Conservation (phyloP, 2,329 filamentous ascomycete species). For the Sclerotinia trifoliorum region DNA sequence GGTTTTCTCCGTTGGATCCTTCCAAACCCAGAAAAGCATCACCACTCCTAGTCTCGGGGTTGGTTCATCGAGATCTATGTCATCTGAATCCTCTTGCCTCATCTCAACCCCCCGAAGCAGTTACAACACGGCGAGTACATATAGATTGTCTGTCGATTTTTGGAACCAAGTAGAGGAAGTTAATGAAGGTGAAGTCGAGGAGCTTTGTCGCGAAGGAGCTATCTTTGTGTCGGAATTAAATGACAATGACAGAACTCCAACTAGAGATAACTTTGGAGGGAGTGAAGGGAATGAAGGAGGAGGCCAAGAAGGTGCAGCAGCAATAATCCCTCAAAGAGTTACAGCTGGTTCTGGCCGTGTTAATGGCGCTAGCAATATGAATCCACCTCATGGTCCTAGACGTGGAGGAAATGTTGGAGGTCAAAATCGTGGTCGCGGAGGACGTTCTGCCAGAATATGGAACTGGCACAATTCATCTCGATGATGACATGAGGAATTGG, state of each 20-base stretch:
- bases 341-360: too few species aligned
- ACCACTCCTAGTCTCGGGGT: not conserved
- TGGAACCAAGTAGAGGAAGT: not conserved
- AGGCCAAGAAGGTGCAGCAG: not conserved
- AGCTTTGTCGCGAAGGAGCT: not conserved
- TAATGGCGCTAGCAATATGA: not conserved
- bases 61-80: not conserved
- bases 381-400: not conserved
- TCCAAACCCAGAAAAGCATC: not conserved
- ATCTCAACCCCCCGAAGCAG: not conserved
- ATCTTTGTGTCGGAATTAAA: not conserved
- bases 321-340: not conserved
- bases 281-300: not conserved
- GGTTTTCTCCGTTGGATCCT: not conserved
- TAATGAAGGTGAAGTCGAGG: not conserved
- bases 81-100: not conserved
- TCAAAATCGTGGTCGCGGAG: not conserved
- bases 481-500: not conserved
- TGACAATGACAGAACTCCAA: not conserved
- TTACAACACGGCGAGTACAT: not conserved
- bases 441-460: not conserved
- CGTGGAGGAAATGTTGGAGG: not conserved
- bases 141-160: not conserved
- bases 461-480: not conserved
- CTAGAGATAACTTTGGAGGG: not conserved